Evolutionary conservation across 805 yeast genomes (phyloP).

Genomic region (Dipodascus geniculatus): DNA sequence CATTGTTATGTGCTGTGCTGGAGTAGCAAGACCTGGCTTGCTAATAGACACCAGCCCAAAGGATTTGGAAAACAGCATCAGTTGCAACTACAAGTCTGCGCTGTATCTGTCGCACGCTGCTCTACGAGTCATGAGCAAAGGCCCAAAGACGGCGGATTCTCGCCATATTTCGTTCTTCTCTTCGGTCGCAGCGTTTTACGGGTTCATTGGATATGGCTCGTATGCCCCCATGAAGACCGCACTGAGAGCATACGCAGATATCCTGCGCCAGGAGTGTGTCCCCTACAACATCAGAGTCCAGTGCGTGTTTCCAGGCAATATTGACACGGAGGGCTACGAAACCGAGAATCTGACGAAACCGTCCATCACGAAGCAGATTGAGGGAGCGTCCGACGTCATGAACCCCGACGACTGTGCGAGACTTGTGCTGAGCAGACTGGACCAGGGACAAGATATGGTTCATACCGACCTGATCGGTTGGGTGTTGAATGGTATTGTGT

Average conservation of each 20-base stretch:
- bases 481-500: slow-evolving; percentile 52
- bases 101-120: slow-evolving; percentile 58
- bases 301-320: slow-evolving; percentile 80
- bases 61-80: slow-evolving; percentile 51
- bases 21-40: slow-evolving; percentile 68
- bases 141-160: slow-evolving; percentile 15
- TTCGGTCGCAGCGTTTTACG: slow-evolving; percentile 70
- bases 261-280: slow-evolving; percentile 69
- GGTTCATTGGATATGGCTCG: slow-evolving; percentile 83
- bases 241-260: slow-evolving; percentile 57
- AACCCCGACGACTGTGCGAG: slow-evolving; percentile 55
- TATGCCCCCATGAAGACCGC: slow-evolving; percentile 89
- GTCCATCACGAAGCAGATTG: slow-evolving; percentile 64
- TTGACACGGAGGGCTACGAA: slow-evolving; percentile 74
- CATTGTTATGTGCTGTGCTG: slow-evolving; percentile 76
- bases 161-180: slow-evolving; percentile 56
- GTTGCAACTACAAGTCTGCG: slow-evolving; percentile 63
- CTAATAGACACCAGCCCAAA: slow-evolving; percentile 52
- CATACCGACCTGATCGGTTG: slow-evolving; percentile 82
- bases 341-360: slow-evolving; percentile 83
- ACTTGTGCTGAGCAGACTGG: slow-evolving; percentile 42
- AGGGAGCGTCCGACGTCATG: slow-evolving; percentile 72
- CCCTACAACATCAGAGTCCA: slow-evolving; percentile 60
- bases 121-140: slow-evolving; percentile 21
- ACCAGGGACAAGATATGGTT: slow-evolving; percentile 57